Conservation (phyloP, 805 yeast species). For the Starmerella geochares region DNA sequence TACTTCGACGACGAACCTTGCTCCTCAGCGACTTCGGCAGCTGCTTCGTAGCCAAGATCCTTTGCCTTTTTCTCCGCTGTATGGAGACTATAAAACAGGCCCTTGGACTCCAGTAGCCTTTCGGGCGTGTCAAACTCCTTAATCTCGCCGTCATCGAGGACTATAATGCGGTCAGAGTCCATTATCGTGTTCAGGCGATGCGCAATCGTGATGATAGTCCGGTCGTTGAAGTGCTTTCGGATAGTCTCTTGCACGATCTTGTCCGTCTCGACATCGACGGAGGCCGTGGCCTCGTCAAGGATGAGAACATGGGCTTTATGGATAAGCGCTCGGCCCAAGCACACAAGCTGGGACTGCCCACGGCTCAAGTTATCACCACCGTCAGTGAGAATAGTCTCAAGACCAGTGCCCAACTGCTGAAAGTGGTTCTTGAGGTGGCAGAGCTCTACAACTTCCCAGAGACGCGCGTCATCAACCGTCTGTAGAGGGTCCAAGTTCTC, state of each 20-base stretch:
- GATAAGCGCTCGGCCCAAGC: constrained; percentile 69
- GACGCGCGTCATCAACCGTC: constrained; percentile 52
- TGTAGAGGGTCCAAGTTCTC: constrained; percentile 79
- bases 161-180: constrained; percentile 67
- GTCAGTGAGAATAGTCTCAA: constrained; percentile 48
- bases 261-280: constrained; percentile 75
- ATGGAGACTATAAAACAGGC: constrained; percentile 21
- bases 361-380: constrained; percentile 70
- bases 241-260: constrained; percentile 66
- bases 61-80: constrained; percentile 18
- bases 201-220: constrained; percentile 75
- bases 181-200: constrained; percentile 71
- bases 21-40: neutral
- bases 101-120: constrained; percentile 19
- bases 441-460: constrained; percentile 70
- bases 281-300: constrained; percentile 71
- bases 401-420: constrained; percentile 39
- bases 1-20: no score
- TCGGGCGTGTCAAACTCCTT: constrained; percentile 61
- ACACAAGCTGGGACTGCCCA: constrained; percentile 73
- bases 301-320: constrained; percentile 58
- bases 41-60: neutral
- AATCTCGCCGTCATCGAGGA: constrained; percentile 57
- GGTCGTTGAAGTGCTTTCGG: constrained; percentile 50
- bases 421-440: constrained; percentile 69